Evolutionary conservation across 805 yeast genomes (phyloP).

Genomic region (Starmerella stellata): DNA sequence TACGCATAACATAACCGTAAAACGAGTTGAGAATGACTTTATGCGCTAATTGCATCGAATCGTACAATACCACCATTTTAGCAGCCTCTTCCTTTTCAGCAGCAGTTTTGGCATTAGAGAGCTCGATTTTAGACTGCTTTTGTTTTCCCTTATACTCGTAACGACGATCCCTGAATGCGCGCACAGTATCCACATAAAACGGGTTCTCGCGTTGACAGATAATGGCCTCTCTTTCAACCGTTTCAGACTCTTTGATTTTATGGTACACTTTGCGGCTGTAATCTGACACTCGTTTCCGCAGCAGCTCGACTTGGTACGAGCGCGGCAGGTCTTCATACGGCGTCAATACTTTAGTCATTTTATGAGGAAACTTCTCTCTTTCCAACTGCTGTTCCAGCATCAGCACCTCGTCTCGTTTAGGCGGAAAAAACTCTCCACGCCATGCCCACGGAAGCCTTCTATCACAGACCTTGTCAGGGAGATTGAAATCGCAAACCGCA

Average conservation of each 20-base stretch:
- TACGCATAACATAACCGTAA: conserved; percentile 97
- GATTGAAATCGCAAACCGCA: conserved; percentile 90
- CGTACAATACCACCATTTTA: conserved; percentile 84
- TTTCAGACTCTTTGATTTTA: conserved; percentile 61
- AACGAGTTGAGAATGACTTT: conserved; percentile 91
- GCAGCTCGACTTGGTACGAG: conserved; percentile 54
- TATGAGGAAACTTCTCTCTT: conserved; percentile 32
- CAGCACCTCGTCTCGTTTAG: conserved; percentile 74
- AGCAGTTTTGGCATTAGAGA: conserved; percentile 35
- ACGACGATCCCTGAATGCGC: conserved; percentile 86
- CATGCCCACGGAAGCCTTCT: conserved; percentile 88
- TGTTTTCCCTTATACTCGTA: conserved; percentile 88
- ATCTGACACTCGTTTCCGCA: conserved; percentile 63
- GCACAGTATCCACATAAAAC: conserved; percentile 83
- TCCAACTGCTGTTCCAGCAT: conserved; percentile 74
- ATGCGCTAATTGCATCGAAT: conserved; percentile 89
- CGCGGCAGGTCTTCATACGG: conserved; percentile 61
- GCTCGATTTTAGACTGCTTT: conserved; percentile 82
- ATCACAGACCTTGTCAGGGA: conserved; percentile 89
- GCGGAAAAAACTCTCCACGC: conserved; percentile 93
- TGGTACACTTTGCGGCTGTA: conserved; percentile 76
- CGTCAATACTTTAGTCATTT: conserved; percentile 2
- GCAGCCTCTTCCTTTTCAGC: conserved; percentile 70
- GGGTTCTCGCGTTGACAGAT: conserved; percentile 97
- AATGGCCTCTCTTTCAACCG: conserved; percentile 76